A percentile compares a stretch with the other conserved stretches of the same genome.
Evolutionary conservation across 495 filamentous ascomycete species (phyloP).

Genomic region (Xylaria acuta): DNA sequence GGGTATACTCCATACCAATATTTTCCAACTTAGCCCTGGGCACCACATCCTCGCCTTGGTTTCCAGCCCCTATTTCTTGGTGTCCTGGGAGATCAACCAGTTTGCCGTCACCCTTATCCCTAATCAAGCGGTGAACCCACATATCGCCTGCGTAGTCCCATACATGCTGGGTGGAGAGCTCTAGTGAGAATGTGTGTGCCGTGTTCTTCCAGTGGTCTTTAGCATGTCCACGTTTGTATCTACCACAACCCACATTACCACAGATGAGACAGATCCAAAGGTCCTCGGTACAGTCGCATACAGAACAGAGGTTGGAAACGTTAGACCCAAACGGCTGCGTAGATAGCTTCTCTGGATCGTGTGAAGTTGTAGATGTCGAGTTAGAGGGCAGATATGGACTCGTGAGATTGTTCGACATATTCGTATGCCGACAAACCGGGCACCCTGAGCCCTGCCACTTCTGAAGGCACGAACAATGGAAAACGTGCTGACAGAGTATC

Average conservation of each 20-base stretch:
- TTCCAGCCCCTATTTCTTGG: slow-evolving; percentile 32
- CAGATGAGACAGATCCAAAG: slow-evolving; percentile 97
- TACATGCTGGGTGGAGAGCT: slow-evolving; percentile 89
- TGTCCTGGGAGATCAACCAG: slow-evolving; percentile 77
- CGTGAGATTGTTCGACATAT: slow-evolving; percentile 36
- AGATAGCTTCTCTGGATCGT: slow-evolving; percentile 50
- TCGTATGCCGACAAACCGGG: slow-evolving; percentile 91
- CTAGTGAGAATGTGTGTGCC: slow-evolving; percentile 88
- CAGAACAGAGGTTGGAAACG: slow-evolving; percentile 64
- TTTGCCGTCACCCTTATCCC: slow-evolving; percentile 89
- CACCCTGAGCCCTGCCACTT: slow-evolving; percentile 96
- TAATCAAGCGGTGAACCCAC: slow-evolving; percentile 94
- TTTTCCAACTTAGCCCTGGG: slow-evolving; percentile 90
- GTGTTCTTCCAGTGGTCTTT: slow-evolving; percentile 93
- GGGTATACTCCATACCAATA: slow-evolving; percentile 92
- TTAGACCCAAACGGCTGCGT: slow-evolving; percentile 57
- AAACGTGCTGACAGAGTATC: slow-evolving; percentile 96
- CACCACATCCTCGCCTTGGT: slow-evolving; percentile 67
- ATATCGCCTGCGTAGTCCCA: slow-evolving; percentile 97
- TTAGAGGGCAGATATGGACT: slow-evolving; percentile 34
- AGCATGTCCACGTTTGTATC: slow-evolving; percentile 92
- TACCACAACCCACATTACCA: slow-evolving; percentile 89
- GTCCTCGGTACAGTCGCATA: slow-evolving; percentile 78
- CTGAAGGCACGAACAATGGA: slow-evolving; percentile 95
- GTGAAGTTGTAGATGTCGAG: slow-evolving; percentile 32